Evolutionary conservation across 768 basidiomycete genomes (phyloP).

Genomic region (Antrodiella citrinella): DNA sequence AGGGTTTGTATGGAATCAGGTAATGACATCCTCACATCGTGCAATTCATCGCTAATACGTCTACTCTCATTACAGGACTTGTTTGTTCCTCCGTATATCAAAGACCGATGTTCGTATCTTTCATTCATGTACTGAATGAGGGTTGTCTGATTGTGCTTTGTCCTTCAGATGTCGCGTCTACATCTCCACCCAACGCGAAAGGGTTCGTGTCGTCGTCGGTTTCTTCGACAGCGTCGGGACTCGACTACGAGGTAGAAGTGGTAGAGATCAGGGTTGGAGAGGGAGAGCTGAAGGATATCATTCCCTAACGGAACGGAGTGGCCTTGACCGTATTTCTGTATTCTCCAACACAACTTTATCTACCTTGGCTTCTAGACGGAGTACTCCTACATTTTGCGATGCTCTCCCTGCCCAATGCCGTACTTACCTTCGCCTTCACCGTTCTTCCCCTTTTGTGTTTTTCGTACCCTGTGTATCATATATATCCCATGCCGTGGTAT

Average conservation of each 20-base stretch:
- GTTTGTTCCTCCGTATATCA: conserved; percentile 84
- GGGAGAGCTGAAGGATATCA: conserved; percentile 69
- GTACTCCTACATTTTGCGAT: conserved; percentile 2
- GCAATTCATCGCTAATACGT: background rate
- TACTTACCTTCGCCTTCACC: background rate
- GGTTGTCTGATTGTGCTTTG: conserved; percentile 6
- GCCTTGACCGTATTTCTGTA: conserved; percentile 7
- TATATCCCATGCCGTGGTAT: background rate
- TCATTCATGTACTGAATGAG: conserved; percentile 16
- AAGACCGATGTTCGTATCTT: conserved; percentile 71
- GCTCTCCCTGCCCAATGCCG: conserved; percentile 5
- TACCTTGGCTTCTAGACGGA: conserved; percentile 5
- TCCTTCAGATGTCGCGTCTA: conserved; percentile 66
- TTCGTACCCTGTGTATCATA: background rate
- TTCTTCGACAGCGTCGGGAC: conserved; percentile 56
- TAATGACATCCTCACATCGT: conserved; percentile 17
- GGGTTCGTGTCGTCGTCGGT: conserved; percentile 63
- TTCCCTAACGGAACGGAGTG: conserved; percentile 34
- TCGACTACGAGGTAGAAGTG: conserved; percentile 81
- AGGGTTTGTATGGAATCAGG: conserved; percentile 91
- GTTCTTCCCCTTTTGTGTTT: conserved; percentile 4
- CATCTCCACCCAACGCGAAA: conserved; percentile 65
- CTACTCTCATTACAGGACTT: conserved; percentile 47
- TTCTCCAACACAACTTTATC: conserved; percentile 1
- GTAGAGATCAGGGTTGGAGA: conserved; percentile 81